Evolutionary conservation across 306 rosid species (phyloP).

Genomic region (Sicyos edulis): DNA sequence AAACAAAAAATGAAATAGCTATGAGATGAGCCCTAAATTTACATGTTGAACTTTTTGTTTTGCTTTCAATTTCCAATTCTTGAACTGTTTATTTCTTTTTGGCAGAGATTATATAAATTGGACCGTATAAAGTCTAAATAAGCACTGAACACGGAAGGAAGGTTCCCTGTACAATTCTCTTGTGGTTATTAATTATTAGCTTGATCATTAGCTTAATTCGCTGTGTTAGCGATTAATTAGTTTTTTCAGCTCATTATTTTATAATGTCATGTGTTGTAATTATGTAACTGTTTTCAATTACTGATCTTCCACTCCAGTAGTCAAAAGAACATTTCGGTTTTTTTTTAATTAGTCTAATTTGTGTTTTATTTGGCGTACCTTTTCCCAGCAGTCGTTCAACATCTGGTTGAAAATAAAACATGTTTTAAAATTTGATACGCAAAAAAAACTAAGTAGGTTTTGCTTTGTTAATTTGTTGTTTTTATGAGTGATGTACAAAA

Average conservation of each 20-base stretch:
- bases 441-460: too few relatives aligned
- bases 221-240: too few relatives aligned
- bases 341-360: background rate
- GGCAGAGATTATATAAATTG: conserved; percentile 50
- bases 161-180: too few relatives aligned
- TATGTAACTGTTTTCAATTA: background rate
- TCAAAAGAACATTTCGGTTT: background rate
- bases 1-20: too few relatives aligned
- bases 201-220: background rate
- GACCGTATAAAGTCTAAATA: conserved; percentile 47
- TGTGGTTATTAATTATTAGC: too few relatives aligned
- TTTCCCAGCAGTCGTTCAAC: background rate
- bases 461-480: too few relatives aligned
- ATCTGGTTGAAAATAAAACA: background rate
- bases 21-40: too few relatives aligned
- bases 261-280: background rate
- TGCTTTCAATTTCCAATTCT: too few relatives aligned
- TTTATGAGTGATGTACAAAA: too few relatives aligned
- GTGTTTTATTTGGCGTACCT: background rate
- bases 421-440: too few relatives aligned
- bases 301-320: background rate
- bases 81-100: background rate
- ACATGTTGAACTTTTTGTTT: too few relatives aligned
- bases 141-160: too few relatives aligned
- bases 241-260: background rate